These are phyloP conservation scores for Colletotrichum orchidophilum DNA, from an alignment of 2,329 filamentous ascomycete genomes.

Conservation along the genomic window DNA sequence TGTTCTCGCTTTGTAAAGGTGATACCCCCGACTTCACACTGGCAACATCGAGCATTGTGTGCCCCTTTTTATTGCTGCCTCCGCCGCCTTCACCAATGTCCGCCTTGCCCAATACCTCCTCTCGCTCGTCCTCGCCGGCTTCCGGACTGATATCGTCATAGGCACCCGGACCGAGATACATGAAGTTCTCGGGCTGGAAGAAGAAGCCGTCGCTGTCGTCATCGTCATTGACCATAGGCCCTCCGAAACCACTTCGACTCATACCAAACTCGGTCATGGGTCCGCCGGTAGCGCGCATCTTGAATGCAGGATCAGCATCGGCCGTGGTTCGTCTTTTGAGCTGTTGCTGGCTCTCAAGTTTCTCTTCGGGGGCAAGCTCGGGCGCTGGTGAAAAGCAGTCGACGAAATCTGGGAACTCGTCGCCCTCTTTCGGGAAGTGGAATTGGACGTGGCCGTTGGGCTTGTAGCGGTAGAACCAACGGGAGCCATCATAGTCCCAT, in stretches of 20 bases:
- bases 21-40: conserved; percentile 35
- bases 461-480: conserved; percentile 68
- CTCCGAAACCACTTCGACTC: conserved; percentile 25
- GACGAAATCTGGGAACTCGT: conserved; percentile 66
- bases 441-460: conserved; percentile 64
- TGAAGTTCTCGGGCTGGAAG: conserved; percentile 63
- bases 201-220: conserved; percentile 48
- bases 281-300: conserved; percentile 36
- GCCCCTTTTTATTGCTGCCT: background rate
- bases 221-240: conserved; percentile 39
- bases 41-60: conserved; percentile 10
- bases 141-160: conserved; percentile 57
- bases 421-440: conserved; percentile 64
- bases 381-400: conserved; percentile 46
- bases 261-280: conserved; percentile 36
- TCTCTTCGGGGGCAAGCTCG: conserved; percentile 61
- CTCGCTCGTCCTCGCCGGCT: conserved; percentile 49
- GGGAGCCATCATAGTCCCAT: conserved; percentile 64
- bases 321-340: conserved; percentile 47
- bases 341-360: conserved; percentile 62
- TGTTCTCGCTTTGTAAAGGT: conserved; percentile 38
- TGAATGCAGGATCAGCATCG: background rate
- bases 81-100: background rate
- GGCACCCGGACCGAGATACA: conserved; percentile 59
- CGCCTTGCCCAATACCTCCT: background rate